Conservation (phyloP, 306 rosid species). For the Acacia acuminata region DNA sequence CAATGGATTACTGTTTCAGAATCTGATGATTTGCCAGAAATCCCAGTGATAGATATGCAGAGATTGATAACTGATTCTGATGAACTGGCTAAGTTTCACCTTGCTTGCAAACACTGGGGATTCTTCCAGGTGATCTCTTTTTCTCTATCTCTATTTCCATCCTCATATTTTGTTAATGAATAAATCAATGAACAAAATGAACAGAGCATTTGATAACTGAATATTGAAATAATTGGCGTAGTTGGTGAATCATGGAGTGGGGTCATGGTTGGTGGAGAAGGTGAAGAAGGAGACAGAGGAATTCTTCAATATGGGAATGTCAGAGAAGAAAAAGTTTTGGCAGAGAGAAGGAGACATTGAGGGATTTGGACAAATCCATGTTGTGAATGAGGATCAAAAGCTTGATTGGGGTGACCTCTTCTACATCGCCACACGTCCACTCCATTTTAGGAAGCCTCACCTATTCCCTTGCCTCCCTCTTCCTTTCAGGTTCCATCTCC, state of each 20-base stretch:
- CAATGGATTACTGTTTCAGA: background rate
- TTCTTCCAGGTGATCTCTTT: conserved; percentile 37
- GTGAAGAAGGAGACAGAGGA: conserved; percentile 40
- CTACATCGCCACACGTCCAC: no score
- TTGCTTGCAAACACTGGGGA: conserved; percentile 24
- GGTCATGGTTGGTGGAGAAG: conserved; percentile 36
- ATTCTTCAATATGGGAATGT: conserved; percentile 52
- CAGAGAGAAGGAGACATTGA: conserved; percentile 49
- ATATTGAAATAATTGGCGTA: conserved; percentile 15
- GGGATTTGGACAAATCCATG: conserved; percentile 69
- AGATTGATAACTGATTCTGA: no score
- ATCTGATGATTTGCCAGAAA: background rate
- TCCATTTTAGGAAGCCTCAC: no score
- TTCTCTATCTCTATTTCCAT: background rate
- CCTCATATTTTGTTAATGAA: background rate
- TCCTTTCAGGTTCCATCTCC: conserved; percentile 43
- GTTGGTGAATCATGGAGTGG: conserved; percentile 52
- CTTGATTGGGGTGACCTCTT: no score
- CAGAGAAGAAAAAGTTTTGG: conserved; percentile 56
- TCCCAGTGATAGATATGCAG: no score
- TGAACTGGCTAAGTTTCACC: no score
- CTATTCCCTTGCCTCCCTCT: background rate
- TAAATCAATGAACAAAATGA: background rate
- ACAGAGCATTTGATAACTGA: background rate
- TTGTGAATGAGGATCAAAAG: conserved; percentile 36